These are phyloP conservation scores for Eutrema yunnanense DNA, from an alignment of 345 rosid genomes.

Conservation along the genomic window DNA sequence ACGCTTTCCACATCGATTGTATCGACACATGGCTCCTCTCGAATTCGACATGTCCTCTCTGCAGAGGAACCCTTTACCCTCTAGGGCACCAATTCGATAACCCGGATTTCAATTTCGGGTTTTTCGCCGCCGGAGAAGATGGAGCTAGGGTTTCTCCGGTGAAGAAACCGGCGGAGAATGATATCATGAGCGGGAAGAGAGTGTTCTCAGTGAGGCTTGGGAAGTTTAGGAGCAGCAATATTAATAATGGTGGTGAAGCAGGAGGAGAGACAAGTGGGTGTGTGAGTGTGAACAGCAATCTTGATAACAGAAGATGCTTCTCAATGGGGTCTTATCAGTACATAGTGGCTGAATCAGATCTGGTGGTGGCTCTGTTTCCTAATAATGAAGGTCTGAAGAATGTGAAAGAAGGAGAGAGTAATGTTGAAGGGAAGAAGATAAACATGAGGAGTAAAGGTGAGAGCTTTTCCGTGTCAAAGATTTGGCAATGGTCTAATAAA, in stretches of 20 bases:
- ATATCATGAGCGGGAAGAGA: constrained; percentile 48
- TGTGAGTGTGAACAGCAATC: constrained; percentile 49
- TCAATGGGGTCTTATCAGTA: constrained; percentile 59
- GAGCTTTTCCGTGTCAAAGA: constrained; percentile 92
- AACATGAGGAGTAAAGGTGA: constrained; percentile 72
- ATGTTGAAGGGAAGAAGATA: constrained; percentile 71
- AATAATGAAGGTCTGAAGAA: constrained; percentile 29
- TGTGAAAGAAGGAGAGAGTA: constrained; percentile 38
- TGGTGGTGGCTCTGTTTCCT: constrained; percentile 52
- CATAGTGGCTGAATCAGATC: constrained; percentile 65
- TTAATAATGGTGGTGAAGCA: constrained; percentile 28
- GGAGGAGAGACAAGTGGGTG: constrained; percentile 53
- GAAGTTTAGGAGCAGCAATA: constrained; percentile 52
- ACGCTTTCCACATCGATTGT: constrained; percentile 87
- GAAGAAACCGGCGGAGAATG: constrained; percentile 47
- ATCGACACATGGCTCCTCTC: constrained; percentile 92
- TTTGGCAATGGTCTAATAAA: constrained; percentile 82
- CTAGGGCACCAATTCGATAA: constrained; percentile 43
- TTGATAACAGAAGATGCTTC: constrained; percentile 57
- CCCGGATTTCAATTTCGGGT: constrained; percentile 51
- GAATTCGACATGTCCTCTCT: constrained; percentile 89
- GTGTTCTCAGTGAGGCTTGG: constrained; percentile 86
- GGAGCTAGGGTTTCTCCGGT: constrained; percentile 34
- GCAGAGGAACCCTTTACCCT: constrained; percentile 68
- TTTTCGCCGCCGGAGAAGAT: constrained; percentile 42